Conservation (phyloP, 805 yeast genomes). For the Metschnikowia bowlesiae region DNA sequence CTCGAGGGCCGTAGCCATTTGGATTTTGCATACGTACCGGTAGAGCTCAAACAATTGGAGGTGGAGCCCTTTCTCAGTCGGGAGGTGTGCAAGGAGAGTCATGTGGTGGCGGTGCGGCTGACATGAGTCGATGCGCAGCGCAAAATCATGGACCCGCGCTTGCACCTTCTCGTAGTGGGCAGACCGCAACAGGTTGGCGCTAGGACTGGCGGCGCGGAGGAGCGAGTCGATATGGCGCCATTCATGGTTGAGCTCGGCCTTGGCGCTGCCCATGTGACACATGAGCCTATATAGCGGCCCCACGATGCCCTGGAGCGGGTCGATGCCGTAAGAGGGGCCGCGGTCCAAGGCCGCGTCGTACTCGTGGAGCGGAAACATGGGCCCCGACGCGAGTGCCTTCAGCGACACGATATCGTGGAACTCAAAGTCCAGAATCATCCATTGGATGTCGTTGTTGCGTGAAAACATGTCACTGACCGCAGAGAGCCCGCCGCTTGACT, state of each 20-base stretch:
- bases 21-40: slow-evolving; percentile 12
- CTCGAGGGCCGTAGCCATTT: slow-evolving; percentile 11
- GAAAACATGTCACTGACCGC: slow-evolving; percentile 10
- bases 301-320: slow-evolving; percentile 17
- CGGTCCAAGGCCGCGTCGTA: slow-evolving; percentile 13
- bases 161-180: slow-evolving; percentile 9
- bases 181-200: slow-evolving; percentile 3
- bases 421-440: slow-evolving; percentile 19
- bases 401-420: slow-evolving; percentile 20
- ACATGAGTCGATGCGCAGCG: slow-evolving; percentile 5
- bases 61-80: slow-evolving; percentile 10
- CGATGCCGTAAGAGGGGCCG: slow-evolving; percentile 15
- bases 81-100: slow-evolving; percentile 5
- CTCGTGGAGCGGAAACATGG: slow-evolving; percentile 14
- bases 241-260: slow-evolving; percentile 7
- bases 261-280: slow-evolving; percentile 13
- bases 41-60: slow-evolving; percentile 16
- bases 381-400: slow-evolving; percentile 15
- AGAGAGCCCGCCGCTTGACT: slow-evolving; percentile 15
- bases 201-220: not conserved
- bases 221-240: slow-evolving; percentile 4
- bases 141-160: slow-evolving; percentile 1
- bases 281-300: slow-evolving; percentile 15
- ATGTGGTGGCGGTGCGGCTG: slow-evolving; percentile 13
- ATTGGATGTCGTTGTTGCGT: slow-evolving; percentile 18